Conservation (phyloP, 176 grass and related monocot genomes). For the Musa beccarii region DNA sequence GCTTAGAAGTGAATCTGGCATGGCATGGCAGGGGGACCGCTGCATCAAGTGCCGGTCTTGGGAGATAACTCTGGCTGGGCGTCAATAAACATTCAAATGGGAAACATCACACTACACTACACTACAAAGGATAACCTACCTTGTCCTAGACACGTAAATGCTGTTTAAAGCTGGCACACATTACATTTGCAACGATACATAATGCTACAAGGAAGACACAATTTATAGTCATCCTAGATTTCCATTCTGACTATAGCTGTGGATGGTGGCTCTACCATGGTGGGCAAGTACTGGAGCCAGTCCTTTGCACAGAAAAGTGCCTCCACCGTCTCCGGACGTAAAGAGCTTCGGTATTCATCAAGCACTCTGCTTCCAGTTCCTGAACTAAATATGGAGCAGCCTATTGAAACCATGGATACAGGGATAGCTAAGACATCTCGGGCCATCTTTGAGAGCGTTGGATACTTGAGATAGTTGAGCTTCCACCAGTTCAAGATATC, state of each 20-base stretch:
- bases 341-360: conserved; percentile 12
- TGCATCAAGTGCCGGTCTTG: too few species aligned
- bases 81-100: too few species aligned
- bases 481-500: conserved; percentile 19
- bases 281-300: conserved; percentile 12
- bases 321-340: conserved; percentile 4
- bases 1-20: too few species aligned
- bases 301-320: conserved; percentile 10
- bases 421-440: conserved; percentile 13
- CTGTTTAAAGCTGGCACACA: background rate
- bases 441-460: conserved; percentile 14
- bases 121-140: too few species aligned
- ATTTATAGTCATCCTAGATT: background rate
- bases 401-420: conserved; percentile 2
- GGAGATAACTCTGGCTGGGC: too few species aligned
- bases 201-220: background rate
- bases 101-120: too few species aligned
- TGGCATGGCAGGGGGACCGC: too few species aligned
- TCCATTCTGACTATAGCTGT: conserved; percentile 9
- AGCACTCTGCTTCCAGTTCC: conserved; percentile 13
- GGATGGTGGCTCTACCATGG: background rate
- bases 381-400: conserved; percentile 2
- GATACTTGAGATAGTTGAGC: conserved; percentile 10
- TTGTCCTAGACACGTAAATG: too few species aligned
- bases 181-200: conserved; percentile 2